Evolutionary conservation across 2,329 filamentous ascomycete species (phyloP), one percentile per base, ranked within the genome.

Genomic region (Colletotrichum ledebouriae): DNA sequence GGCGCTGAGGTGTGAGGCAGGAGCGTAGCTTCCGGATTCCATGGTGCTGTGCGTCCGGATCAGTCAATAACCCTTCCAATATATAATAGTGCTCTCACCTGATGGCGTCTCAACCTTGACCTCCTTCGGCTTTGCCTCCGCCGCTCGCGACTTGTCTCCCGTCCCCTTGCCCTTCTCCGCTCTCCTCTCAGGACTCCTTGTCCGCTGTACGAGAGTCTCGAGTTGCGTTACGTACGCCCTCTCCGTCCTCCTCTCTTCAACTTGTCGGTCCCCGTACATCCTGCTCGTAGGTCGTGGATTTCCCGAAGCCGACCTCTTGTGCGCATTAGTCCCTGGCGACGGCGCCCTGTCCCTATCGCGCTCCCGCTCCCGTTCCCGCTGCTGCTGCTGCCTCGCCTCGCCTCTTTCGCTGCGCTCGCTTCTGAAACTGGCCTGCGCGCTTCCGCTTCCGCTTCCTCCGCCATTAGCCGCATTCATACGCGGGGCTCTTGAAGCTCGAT

Each of bases 1-100:
- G 96, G 96, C 13, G 89, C 88, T 29, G 87, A 85, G 0, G 88
- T 89, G 73, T 89, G 89, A 6, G 87, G 84, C 41, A 94, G 83
- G 22, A 98, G 82, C 1, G 87, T 90, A 9, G 90, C 95, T 76
- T 93, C 87, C 0, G 96, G 95, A 63, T 89, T 90, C 96, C 96
- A 98, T 75, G 83, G 80, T 71, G 79, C 83, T 84, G 73, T 55
- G 34, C 5, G 20, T 12, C 10, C 39, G n/a, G 15, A 47, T 70
- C 33, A 70, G 69, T 49, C 41, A 34, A 11, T n/a, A 5, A 6
- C 15, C 17, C 47, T 12, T 47, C 22, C n/a, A 13, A 33, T 20
- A 20, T 13, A 9, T 12, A 62, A 74, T 80, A 65, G 39, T 25
- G 33, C 17, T 49, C 65, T 68, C 55, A 87, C 86, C 81, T 79